Conservation (phyloP, 73 alveolate species). For the Stentor coeruleus region DNA sequence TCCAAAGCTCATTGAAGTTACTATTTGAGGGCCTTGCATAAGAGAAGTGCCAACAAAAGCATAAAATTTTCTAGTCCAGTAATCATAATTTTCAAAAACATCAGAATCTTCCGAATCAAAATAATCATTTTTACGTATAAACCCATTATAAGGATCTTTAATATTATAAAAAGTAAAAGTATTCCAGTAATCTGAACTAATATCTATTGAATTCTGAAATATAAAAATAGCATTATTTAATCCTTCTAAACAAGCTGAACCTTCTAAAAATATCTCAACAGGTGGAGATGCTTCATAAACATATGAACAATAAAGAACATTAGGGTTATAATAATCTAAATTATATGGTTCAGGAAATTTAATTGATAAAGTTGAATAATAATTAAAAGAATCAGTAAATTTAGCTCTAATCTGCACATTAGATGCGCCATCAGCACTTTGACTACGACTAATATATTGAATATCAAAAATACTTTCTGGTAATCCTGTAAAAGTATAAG, state of each 20-base stretch:
- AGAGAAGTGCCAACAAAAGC: not conserved
- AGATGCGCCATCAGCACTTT: too few species aligned
- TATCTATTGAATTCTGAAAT: too few species aligned
- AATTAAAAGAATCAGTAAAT: too few species aligned
- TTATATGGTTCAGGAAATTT: not conserved
- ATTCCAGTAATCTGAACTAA: not conserved
- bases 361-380: too few species aligned
- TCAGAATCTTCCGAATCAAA: not conserved
- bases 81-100: not conserved
- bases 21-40: not conserved
- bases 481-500: too few species aligned
- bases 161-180: too few species aligned
- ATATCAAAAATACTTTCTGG: too few species aligned
- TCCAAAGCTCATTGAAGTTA: not conserved
- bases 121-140: not conserved
- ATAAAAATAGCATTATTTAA: too few species aligned
- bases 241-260: not conserved
- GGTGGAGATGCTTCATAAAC: not conserved
- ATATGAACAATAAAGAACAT: not conserved
- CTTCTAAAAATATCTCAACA: not conserved
- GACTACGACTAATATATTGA: too few species aligned
- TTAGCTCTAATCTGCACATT: too few species aligned
- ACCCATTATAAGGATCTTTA: not conserved
- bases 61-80: too few species aligned
- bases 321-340: not conserved